Evolutionary conservation across 2,329 filamentous ascomycete species (phyloP).

Genomic region (Teratosphaeria gauchensis): DNA sequence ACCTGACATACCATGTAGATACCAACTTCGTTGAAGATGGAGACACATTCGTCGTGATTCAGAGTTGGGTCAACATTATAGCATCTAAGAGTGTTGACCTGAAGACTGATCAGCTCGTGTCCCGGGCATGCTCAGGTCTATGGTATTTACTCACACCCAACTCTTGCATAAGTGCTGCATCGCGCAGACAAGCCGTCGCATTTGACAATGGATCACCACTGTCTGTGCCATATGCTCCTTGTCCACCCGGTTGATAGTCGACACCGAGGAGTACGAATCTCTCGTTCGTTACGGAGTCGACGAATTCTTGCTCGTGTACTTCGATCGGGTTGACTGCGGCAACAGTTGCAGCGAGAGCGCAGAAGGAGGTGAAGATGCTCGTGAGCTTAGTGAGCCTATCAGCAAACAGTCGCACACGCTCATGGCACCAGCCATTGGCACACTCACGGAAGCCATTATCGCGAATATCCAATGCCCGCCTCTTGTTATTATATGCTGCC

Average conservation of each 20-base stretch:
- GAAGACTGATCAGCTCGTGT: not conserved
- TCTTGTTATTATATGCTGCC: not conserved
- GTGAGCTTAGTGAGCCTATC: constrained; percentile 2
- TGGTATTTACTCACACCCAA: constrained; percentile 32
- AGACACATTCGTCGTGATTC: constrained; percentile 53
- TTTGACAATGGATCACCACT: constrained; percentile 49
- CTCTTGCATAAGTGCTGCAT: constrained; percentile 54
- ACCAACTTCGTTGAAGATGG: constrained; percentile 56
- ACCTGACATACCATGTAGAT: constrained; percentile 48
- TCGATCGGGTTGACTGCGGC: constrained; percentile 41
- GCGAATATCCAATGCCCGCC: not conserved
- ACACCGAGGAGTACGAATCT: constrained; percentile 55
- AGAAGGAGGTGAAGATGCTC: constrained; percentile 3
- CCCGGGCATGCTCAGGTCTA: too few species aligned
- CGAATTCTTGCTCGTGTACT: constrained; percentile 51
- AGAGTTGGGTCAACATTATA: constrained; percentile 53
- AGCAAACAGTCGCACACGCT: not conserved
- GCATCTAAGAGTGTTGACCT: constrained; percentile 53
- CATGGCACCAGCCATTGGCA: not conserved
- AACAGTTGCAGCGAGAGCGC: constrained; percentile 6
- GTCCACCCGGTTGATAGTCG: constrained; percentile 56
- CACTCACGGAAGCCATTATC: not conserved
- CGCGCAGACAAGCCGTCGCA: constrained; percentile 48
- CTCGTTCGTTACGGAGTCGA: constrained; percentile 48
- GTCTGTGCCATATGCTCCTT: constrained; percentile 45